Evolutionary conservation across 2,329 filamentous ascomycete genomes (phyloP).

Genomic region (Fonsecaea nubica): DNA sequence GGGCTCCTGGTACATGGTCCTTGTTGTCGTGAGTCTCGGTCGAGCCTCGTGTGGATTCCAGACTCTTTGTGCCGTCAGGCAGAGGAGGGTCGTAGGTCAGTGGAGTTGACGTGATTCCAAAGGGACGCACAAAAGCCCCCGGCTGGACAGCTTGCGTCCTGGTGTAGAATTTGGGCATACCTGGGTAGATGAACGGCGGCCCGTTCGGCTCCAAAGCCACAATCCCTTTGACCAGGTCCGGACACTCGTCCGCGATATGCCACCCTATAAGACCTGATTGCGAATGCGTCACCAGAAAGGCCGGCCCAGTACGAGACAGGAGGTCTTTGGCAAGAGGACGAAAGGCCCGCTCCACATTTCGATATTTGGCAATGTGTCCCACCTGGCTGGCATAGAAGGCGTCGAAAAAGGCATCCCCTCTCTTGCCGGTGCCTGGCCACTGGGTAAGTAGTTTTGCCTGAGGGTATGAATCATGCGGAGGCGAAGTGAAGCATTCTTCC

Average conservation of each 20-base stretch:
- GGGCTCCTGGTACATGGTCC: slow-evolving; percentile 15
- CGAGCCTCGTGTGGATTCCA: slow-evolving; percentile 32
- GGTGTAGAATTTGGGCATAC: slow-evolving; percentile 14
- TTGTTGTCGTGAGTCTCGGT: not conserved
- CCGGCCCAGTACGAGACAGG: slow-evolving; percentile 13
- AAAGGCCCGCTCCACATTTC: slow-evolving; percentile 13
- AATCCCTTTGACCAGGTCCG: slow-evolving; percentile 58
- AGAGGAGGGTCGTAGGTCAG: slow-evolving; percentile 57
- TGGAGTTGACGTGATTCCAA: slow-evolving; percentile 57
- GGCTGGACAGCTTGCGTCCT: slow-evolving; percentile 13
- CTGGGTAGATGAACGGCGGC: slow-evolving; percentile 20
- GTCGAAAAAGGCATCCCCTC: slow-evolving; percentile 18
- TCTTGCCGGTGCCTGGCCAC: slow-evolving; percentile 50
- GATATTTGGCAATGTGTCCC: slow-evolving; percentile 40
- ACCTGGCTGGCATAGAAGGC: slow-evolving; percentile 24
- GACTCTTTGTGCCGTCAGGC: slow-evolving; percentile 45
- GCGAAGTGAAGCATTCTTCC: slow-evolving; percentile 15
- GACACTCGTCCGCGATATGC: slow-evolving; percentile 31
- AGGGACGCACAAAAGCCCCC: slow-evolving; percentile 43
- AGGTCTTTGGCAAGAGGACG: slow-evolving; percentile 10
- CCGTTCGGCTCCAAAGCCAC: slow-evolving; percentile 46
- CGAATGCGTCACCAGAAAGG: slow-evolving; percentile 46
- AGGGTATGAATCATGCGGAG: slow-evolving; percentile 12
- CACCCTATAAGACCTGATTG: slow-evolving; percentile 18
- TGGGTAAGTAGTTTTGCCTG: slow-evolving; percentile 35